phyloP scores from a whole-genome alignment of 2,329 filamentous ascomycete genomes.

The Aspergillus tubingensis region DNA sequence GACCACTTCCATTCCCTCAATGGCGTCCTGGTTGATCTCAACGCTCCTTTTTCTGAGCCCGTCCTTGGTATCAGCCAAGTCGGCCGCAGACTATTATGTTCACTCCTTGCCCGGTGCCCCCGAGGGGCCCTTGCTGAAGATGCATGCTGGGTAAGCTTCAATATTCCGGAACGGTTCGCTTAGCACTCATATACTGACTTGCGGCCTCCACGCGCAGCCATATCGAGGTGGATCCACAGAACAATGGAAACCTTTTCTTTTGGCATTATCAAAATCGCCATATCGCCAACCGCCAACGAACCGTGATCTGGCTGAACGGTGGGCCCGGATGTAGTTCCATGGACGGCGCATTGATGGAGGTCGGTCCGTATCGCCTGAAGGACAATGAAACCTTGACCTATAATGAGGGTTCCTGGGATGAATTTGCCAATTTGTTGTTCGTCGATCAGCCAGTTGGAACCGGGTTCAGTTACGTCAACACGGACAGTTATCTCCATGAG shows the following conservation, averaged over 20 bases:
- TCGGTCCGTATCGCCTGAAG: constrained; percentile 87
- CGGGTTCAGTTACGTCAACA: constrained; percentile 93
- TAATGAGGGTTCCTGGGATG: constrained; percentile 97
- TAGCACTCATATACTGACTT: background rate
- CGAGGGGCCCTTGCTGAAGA: constrained; percentile 77
- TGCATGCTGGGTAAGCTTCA: constrained; percentile 86
- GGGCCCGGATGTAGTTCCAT: constrained; percentile 96
- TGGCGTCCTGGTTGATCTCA: constrained; percentile 29
- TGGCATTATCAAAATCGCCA: constrained; percentile 97
- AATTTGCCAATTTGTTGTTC: constrained; percentile 95
- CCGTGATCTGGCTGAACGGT: constrained; percentile 95
- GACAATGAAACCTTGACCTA: constrained; percentile 70
- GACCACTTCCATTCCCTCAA: constrained; percentile 13
- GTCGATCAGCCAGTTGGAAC: constrained; percentile 97
- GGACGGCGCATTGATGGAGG: constrained; percentile 94
- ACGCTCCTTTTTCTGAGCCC: constrained; percentile 31
- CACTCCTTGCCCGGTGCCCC: constrained; percentile 82
- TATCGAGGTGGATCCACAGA: constrained; percentile 80
- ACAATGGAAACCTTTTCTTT: constrained; percentile 95
- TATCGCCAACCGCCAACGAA: constrained; percentile 86
- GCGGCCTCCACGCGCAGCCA: constrained; percentile 60
- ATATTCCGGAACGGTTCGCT: background rate
- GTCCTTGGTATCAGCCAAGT: constrained; percentile 45
- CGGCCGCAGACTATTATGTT: constrained; percentile 87
- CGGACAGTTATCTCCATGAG: constrained; percentile 81